These are phyloP conservation scores for Hevea brasiliensis DNA, from an alignment of 345 rosid genomes.

Conservation along the genomic window DNA sequence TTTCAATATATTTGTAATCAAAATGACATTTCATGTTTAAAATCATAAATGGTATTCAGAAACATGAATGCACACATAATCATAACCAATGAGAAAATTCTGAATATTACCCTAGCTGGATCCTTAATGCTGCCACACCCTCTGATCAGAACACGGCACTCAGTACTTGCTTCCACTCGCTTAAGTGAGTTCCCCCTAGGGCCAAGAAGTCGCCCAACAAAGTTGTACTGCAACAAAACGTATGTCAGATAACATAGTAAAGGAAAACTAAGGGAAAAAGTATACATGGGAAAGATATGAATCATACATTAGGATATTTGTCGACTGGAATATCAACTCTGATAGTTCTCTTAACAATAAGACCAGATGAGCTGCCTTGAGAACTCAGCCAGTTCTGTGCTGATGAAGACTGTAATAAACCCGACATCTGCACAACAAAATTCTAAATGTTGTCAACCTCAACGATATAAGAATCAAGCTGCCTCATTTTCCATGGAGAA, in stretches of 20 bases:
- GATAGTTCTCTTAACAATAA: slow-evolving; percentile 78
- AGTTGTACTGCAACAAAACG: slow-evolving; percentile 69
- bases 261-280: neutral
- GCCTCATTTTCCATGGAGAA: slow-evolving; percentile 5
- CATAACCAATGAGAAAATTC: neutral
- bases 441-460: slow-evolving; percentile 32
- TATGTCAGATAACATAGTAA: slow-evolving; percentile 22
- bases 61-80: neutral
- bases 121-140: slow-evolving; percentile 98
- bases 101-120: slow-evolving; percentile 60
- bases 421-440: slow-evolving; percentile 55
- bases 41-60: neutral
- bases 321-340: slow-evolving; percentile 98
- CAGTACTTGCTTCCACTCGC: slow-evolving; percentile 95
- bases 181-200: slow-evolving; percentile 98
- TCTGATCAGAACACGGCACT: slow-evolving; percentile 89
- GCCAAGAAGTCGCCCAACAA: slow-evolving; percentile 97
- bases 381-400: slow-evolving; percentile 78
- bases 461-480: neutral
- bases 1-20: neutral
- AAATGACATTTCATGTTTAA: neutral
- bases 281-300: neutral
- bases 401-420: slow-evolving; percentile 58
- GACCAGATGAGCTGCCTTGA: slow-evolving; percentile 78
- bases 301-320: slow-evolving; percentile 70